Base-by-base conservation (phyloP, 352 stramenopile species). In the Globisporangium uncinulatum region DNA sequence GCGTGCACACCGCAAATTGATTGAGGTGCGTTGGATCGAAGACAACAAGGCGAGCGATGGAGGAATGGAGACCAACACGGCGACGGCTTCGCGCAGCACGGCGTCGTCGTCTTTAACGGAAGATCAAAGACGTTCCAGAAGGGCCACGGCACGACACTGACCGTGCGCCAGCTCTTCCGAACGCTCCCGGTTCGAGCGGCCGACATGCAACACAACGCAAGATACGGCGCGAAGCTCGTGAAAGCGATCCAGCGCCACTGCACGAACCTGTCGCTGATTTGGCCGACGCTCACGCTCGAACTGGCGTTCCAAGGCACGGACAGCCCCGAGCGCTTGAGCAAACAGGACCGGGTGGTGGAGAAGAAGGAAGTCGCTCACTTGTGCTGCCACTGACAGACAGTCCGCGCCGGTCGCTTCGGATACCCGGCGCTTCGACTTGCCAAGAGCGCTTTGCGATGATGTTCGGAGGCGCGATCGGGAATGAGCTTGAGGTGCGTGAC, bases 181-280 rank as follows among this genome's bases (percentile, higher is more conserved):
- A 71, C 62, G n/a, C 68, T 93, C 1, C 77, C 83, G 14, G 78
- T 92, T 6, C 66, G 85, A 10, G 53, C 65, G 17, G 75, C 69
- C 45, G 65, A 82, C 24, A 17, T 89, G 19, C 63, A 65, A n/a
- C 39, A 42, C 24, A 76, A 86, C 29, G 19, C 17, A 0, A 71
- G 70, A 19, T 43, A 77, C n/a, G 71, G 60, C 50, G 21, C 46
- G 10, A 70, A 66, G 57, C 54, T 87, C 14, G 62, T 68, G 9
- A 69, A 69, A 24, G 61, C 57, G 36, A 73, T 93, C 15, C 69
- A 72, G 24, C 63, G 48, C 17, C 80, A 90, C 46, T 83, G 74
- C 37, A 51, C 66, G 10, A 80, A 67, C 17, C 70, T 89, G 34
- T 85, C 80, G 0, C 71, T 95, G 66, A 85, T 93, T 14, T 90